Conservation (phyloP, 208 protist species). For the Endotrypanum monterogeii region DNA sequence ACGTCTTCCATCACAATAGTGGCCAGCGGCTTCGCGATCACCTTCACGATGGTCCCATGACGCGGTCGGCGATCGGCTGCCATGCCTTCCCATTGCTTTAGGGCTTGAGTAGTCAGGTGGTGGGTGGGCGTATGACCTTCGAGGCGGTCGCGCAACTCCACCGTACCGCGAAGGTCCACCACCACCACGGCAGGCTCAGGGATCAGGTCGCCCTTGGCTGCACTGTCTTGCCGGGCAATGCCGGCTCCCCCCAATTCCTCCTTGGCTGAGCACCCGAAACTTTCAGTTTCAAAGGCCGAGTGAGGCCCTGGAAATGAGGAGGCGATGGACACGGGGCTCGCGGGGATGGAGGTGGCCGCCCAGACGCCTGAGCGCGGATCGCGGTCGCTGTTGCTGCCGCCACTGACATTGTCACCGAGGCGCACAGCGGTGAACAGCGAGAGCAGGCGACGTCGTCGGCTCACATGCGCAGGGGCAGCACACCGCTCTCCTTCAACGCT, state of each 20-base stretch:
- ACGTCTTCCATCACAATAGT: constrained; percentile 46
- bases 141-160: constrained; percentile 53
- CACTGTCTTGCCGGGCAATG: background rate
- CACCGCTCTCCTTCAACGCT: background rate
- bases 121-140: constrained; percentile 37
- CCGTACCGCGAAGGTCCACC: constrained; percentile 41
- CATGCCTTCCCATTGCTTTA: constrained; percentile 35
- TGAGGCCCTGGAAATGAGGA: background rate
- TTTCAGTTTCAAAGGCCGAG: background rate
- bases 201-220: background rate
- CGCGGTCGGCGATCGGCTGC: constrained; percentile 14
- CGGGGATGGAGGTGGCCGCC: background rate
- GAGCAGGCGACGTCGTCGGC: constrained; percentile 23
- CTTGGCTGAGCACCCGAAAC: background rate
- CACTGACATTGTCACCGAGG: constrained; percentile 4
- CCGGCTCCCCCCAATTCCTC: background rate
- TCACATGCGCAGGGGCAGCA: background rate
- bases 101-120: constrained; percentile 38
- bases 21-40: constrained; percentile 34
- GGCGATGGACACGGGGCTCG: background rate
- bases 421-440: constrained; percentile 34
- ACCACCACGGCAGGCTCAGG: constrained; percentile 21
- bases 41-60: constrained; percentile 49
- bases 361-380: background rate
- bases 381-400: background rate